These are phyloP conservation scores for Erodium maritimum DNA, from an alignment of 345 rosid genomes.

Conservation along the genomic window DNA sequence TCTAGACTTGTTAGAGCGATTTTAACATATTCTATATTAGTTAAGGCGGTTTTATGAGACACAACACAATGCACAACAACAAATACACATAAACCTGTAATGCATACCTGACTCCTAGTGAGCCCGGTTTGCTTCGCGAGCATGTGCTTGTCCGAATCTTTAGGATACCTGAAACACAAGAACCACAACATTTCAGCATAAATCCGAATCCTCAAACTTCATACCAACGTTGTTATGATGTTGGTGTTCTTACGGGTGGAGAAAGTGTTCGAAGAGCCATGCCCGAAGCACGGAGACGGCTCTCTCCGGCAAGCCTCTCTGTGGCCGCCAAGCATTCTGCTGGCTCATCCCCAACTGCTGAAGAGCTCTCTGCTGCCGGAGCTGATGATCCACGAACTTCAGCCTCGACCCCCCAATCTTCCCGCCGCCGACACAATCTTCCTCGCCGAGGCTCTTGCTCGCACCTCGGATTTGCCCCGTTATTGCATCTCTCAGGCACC, in stretches of 20 bases:
- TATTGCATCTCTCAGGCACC: conserved; percentile 87
- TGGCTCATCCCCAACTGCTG: conserved; percentile 94
- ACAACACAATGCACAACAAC: too few relatives aligned
- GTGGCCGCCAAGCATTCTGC: conserved; percentile 99
- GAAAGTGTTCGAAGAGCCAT: conserved; percentile 98
- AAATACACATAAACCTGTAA: too few relatives aligned
- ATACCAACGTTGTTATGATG: neutral
- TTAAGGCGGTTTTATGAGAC: too few relatives aligned
- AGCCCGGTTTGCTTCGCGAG: conserved; percentile 95
- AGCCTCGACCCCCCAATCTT: conserved; percentile 87
- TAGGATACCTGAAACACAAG: conserved; percentile 53
- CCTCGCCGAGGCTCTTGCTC: conserved; percentile 85
- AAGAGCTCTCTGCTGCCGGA: conserved; percentile 90
- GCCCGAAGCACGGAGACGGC: conserved; percentile 95
- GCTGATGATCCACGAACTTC: too few relatives aligned
- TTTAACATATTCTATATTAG: too few relatives aligned
- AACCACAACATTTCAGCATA: too few relatives aligned
- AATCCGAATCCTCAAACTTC: too few relatives aligned
- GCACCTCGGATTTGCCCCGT: conserved; percentile 72
- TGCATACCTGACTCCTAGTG: conserved; percentile 72
- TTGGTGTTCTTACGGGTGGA: conserved; percentile 64
- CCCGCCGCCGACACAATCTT: too few relatives aligned
- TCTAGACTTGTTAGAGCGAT: too few relatives aligned
- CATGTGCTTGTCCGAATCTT: conserved; percentile 89
- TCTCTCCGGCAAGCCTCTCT: conserved; percentile 87